Percentiles rank a stretch among this genome's conserved stretches.
Evolutionary conservation across 768 basidiomycete species (phyloP).

Genomic region (Gymnopilus junonius): DNA sequence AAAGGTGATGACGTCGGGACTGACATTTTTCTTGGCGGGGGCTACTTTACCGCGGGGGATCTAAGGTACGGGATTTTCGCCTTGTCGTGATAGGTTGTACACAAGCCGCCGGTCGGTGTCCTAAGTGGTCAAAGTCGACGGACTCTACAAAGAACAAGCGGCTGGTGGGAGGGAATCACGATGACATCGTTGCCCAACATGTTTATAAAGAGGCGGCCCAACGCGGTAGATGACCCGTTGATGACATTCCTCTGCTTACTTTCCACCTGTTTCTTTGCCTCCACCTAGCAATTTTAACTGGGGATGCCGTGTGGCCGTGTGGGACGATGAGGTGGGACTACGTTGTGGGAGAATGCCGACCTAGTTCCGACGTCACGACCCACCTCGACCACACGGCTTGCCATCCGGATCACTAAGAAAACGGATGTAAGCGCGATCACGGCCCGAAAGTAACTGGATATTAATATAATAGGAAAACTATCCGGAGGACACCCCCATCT

Average conservation of each 20-base stretch:
- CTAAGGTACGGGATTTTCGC: not conserved
- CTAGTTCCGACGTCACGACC: not conserved
- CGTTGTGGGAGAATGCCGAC: not conserved
- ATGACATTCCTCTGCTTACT: constrained; percentile 6
- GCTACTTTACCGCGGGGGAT: not conserved
- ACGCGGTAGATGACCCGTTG: constrained; percentile 3
- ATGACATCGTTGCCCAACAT: not conserved
- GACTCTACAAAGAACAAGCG: not conserved
- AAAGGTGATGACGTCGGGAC: not conserved
- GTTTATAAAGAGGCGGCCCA: not conserved
- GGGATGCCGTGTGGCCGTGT: not conserved
- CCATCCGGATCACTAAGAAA: not conserved
- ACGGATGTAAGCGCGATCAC: not conserved
- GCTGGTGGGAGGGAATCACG: not conserved
- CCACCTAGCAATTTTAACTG: not conserved
- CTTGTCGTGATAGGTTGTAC: not conserved
- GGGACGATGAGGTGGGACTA: not conserved
- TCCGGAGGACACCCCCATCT: no score
- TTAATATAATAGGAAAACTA: no score
- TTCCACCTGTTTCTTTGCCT: not conserved
- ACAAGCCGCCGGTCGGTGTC: not conserved
- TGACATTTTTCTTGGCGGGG: not conserved
- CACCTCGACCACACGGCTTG: not conserved
- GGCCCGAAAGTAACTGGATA: not conserved
- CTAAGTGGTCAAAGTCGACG: not conserved